phyloP scores from a whole-genome alignment of 306 rosid species.

The Cucumis hystrix region DNA sequence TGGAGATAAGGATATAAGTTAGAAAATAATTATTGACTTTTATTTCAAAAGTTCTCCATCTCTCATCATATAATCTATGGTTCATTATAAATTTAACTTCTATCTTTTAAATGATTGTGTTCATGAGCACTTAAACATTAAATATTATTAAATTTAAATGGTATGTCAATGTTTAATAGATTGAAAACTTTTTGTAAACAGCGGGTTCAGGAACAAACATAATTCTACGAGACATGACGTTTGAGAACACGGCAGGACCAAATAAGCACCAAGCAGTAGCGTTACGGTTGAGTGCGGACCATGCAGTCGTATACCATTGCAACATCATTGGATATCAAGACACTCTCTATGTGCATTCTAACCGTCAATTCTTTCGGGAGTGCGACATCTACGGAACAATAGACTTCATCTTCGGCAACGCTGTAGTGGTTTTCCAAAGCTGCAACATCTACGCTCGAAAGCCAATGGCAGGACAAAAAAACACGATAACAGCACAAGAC shows the following conservation, averaged over 20 bases:
- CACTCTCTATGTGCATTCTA: slow-evolving; percentile 72
- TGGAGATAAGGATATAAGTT: background rate
- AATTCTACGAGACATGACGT: slow-evolving; percentile 70
- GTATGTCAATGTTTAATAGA: too few relatives aligned
- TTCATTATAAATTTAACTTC: background rate
- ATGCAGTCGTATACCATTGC: slow-evolving; percentile 68
- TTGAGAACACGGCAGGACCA: slow-evolving; percentile 81
- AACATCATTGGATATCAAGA: slow-evolving; percentile 67
- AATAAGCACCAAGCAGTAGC: slow-evolving; percentile 83
- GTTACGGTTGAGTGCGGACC: slow-evolving; percentile 73
- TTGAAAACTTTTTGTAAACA: slow-evolving; percentile 1
- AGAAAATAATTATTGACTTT: background rate
- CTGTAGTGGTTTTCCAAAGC: slow-evolving; percentile 73
- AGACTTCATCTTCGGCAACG: slow-evolving; percentile 82
- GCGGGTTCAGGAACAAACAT: slow-evolving; percentile 76
- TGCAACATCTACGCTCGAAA: slow-evolving; percentile 58
- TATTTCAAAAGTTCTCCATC: background rate
- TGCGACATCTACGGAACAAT: slow-evolving; percentile 68
- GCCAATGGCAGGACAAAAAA: slow-evolving; percentile 58
- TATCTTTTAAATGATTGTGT: too few relatives aligned
- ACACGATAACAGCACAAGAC: slow-evolving; percentile 86
- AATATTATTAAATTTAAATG: too few relatives aligned
- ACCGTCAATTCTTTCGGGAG: slow-evolving; percentile 73
- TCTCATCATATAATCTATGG: background rate
- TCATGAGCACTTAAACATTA: too few relatives aligned